phyloP scores from a whole-genome alignment of 2,329 filamentous ascomycete species.

The Pseudocercospora crystallina region DNA sequence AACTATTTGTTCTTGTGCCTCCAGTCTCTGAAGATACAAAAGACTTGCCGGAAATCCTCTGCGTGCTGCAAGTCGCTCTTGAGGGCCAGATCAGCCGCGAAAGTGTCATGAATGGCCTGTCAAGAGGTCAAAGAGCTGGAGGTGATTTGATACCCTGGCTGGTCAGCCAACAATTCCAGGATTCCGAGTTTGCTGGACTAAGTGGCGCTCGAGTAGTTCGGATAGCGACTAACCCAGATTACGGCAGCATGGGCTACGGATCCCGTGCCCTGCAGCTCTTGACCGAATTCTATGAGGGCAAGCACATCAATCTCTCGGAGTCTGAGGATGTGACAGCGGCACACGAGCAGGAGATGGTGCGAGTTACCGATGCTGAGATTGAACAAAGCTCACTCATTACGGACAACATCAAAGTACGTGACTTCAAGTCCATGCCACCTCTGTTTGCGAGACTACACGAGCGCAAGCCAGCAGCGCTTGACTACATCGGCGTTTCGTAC shows the following conservation, averaged over 20 bases:
- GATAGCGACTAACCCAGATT: slow-evolving; percentile 95
- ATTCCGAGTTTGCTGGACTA: slow-evolving; percentile 90
- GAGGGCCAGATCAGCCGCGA: slow-evolving; percentile 94
- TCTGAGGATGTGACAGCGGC: slow-evolving; percentile 50
- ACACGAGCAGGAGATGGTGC: slow-evolving; percentile 60
- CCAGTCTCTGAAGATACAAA: slow-evolving; percentile 75
- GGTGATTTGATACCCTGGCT: slow-evolving; percentile 97
- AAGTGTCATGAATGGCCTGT: slow-evolving; percentile 86
- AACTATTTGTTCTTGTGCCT: slow-evolving; percentile 89
- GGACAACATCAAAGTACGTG: slow-evolving; percentile 85
- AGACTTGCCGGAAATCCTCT: slow-evolving; percentile 85
- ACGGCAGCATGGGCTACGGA: slow-evolving; percentile 89
- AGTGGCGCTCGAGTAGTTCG: slow-evolving; percentile 90
- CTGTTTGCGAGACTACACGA: slow-evolving; percentile 87
- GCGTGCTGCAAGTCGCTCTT: slow-evolving; percentile 88
- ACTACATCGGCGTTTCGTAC: slow-evolving; percentile 95
- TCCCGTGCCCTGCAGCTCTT: slow-evolving; percentile 84
- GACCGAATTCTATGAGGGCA: slow-evolving; percentile 90
- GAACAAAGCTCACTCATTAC: slow-evolving; percentile 73
- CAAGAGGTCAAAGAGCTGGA: slow-evolving; percentile 81
- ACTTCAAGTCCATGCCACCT: slow-evolving; percentile 88
- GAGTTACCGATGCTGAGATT: slow-evolving; percentile 80
- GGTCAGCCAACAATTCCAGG: slow-evolving; percentile 96
- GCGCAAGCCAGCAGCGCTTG: slow-evolving; percentile 73
- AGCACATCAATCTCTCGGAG: slow-evolving; percentile 82